Evolutionary conservation across 164 flowering plant species (phyloP).

Genomic region (Umbilicus rupestris): DNA sequence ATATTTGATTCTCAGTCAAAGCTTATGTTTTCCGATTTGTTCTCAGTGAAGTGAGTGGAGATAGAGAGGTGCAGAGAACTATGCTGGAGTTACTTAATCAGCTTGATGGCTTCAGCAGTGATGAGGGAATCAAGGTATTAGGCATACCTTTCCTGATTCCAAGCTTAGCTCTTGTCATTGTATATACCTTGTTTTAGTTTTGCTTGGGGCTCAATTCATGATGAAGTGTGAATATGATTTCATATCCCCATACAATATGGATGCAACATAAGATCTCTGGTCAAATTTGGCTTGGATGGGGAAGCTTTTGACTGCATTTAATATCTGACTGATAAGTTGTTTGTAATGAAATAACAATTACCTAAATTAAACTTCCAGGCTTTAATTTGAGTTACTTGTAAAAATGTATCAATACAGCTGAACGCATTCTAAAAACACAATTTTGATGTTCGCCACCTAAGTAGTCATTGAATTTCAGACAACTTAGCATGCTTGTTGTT

Average conservation of each 20-base stretch:
- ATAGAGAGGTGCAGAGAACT: constrained; percentile 89
- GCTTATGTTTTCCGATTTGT: neutral
- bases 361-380: neutral
- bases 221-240: neutral
- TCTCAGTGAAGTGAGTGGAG: constrained; percentile 90
- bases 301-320: neutral
- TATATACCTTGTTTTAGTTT: neutral
- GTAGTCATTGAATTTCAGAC: neutral
- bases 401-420: neutral
- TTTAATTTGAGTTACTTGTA: neutral
- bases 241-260: neutral
- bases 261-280: neutral
- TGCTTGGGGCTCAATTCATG: neutral
- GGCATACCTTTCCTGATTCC: neutral
- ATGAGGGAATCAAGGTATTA: constrained; percentile 79
- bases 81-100: constrained; percentile 94
- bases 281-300: neutral
- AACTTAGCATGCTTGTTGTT: neutral
- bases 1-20: neutral
- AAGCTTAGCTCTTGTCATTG: too few species aligned
- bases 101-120: constrained; percentile 97
- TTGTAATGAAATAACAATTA: neutral
- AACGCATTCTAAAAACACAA: neutral
- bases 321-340: neutral
- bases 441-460: too few species aligned